Conservation (phyloP, 176 grass and related monocot genomes). For the Pharus latifolius region DNA sequence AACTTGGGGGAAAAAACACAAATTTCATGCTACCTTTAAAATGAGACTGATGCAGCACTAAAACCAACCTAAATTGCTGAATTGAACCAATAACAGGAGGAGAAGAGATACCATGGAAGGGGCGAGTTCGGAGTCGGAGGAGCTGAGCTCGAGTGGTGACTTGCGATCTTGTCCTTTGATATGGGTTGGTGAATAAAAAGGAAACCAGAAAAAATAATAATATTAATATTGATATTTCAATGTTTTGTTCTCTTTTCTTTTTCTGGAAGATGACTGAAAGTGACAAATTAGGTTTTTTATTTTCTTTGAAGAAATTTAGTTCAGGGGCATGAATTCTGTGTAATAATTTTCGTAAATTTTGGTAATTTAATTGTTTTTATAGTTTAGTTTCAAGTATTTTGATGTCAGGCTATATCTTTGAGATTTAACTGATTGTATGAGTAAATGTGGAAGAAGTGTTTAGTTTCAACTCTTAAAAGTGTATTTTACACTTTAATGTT, state of each 20-base stretch:
- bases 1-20: background rate
- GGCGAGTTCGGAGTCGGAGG: conserved; percentile 3
- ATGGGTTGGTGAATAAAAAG: conserved; percentile 30
- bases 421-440: no score
- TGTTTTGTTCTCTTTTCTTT: background rate
- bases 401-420: no score
- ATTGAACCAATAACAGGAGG: conserved; percentile 2
- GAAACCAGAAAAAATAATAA: background rate
- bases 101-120: conserved; percentile 17
- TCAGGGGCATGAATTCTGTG: background rate
- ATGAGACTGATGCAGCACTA: background rate
- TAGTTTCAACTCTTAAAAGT: no score
- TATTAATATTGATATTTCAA: background rate
- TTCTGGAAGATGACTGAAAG: background rate
- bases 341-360: background rate
- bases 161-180: conserved; percentile 24
- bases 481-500: no score
- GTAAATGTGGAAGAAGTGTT: no score
- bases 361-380: no score
- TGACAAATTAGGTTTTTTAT: background rate
- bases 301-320: background rate
- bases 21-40: no score
- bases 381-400: no score
- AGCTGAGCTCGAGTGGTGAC: background rate
- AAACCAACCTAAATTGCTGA: background rate